Evolutionary conservation across 2,329 filamentous ascomycete genomes (phyloP), one percentile per base, ranked within the genome.

Genomic region (Paecilomyces sp.): DNA sequence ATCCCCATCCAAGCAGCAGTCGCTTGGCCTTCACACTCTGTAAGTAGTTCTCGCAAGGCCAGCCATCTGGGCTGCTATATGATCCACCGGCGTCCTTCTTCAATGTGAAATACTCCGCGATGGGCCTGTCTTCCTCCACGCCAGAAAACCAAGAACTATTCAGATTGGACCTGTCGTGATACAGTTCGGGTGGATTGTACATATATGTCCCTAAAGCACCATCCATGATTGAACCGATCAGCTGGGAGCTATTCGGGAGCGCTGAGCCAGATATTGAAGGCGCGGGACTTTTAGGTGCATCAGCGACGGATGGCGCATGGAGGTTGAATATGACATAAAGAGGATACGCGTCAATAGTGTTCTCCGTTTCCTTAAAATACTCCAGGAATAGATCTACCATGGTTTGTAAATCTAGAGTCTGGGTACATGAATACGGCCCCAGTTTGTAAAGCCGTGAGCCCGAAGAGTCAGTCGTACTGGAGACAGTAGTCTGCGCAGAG

Each of bases 11-110:
- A 8, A 83, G 69, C 1, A 88, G 66, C 1, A 88, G 64, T 33
- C 86, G 77, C 63, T 80, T 80, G n/a, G 77, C 76, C 54, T 78
- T 74, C 1, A 77, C 74, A 53, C 87, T 78, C 63, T 85, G 83
- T 34, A 87, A 71, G 64, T 80, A 85, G 22, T 79, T 77, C 64
- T 84, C 81, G n/a, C 80, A 82, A 0, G 86, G 86, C 86, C 86
- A 89, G 11, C 86, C 86, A 70, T 86, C 79, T 0, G 76, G 67
- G 0, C 85, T 87, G 22, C 76, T 77, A 36, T 74, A 72, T n/a
- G 59, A 63, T 18, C 77, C 74, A 2, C 71, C 64, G 11, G 65
- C 55, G 50, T 74, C 65, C 30, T 70, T 66, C 8, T 78, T 67
- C 0, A 76, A 74, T 5, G 73, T 74, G 60, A 83, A 86, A 65